A percentile compares a stretch with the other conserved stretches of the same genome.
phyloP scores from a whole-genome alignment of 2,329 filamentous ascomycete species.

The Aaosphaeria pasadenensis region DNA sequence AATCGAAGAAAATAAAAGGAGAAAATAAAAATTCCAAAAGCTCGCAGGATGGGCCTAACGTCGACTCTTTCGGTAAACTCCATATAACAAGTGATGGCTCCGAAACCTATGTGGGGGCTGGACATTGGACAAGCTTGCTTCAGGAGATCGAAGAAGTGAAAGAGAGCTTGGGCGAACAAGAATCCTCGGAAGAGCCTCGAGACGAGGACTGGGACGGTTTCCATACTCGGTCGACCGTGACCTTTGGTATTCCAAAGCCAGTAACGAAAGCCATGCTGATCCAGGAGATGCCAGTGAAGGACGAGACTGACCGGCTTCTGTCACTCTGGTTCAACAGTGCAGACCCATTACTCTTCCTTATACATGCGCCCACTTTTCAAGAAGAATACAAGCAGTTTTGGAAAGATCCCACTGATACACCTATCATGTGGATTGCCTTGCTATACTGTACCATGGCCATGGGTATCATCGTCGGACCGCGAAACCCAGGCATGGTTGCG shows the following conservation, averaged over 20 bases:
- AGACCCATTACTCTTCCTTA: slow-evolving; percentile 19
- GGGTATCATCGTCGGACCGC: slow-evolving; percentile 18
- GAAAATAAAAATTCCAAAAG: not conserved
- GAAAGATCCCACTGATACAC: slow-evolving; percentile 10
- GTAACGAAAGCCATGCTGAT: slow-evolving; percentile 19
- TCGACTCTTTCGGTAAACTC: slow-evolving; percentile 16
- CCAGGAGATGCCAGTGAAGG: slow-evolving; percentile 19
- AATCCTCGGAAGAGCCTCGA: slow-evolving; percentile 7
- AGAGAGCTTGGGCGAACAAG: slow-evolving; percentile 18
- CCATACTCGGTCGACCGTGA: slow-evolving; percentile 15
- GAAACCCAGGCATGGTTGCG: slow-evolving; percentile 18
- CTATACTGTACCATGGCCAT: slow-evolving; percentile 17
- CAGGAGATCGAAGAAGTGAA: slow-evolving; percentile 29
- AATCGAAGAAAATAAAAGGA: not conserved
- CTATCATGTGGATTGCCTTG: slow-evolving; percentile 20
- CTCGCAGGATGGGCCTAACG: slow-evolving; percentile 4
- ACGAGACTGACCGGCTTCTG: slow-evolving; percentile 22
- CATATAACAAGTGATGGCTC: slow-evolving; percentile 13
- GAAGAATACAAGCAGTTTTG: slow-evolving; percentile 23
- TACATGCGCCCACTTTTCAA: slow-evolving; percentile 21
- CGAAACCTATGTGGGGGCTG: slow-evolving; percentile 21
- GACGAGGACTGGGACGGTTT: slow-evolving; percentile 16
- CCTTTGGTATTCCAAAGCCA: slow-evolving; percentile 16
- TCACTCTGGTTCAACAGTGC: slow-evolving; percentile 20
- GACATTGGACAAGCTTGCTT: slow-evolving; percentile 23